Conservation (phyloP, 352 stramenopile species). For the Phytophthora constricta region DNA sequence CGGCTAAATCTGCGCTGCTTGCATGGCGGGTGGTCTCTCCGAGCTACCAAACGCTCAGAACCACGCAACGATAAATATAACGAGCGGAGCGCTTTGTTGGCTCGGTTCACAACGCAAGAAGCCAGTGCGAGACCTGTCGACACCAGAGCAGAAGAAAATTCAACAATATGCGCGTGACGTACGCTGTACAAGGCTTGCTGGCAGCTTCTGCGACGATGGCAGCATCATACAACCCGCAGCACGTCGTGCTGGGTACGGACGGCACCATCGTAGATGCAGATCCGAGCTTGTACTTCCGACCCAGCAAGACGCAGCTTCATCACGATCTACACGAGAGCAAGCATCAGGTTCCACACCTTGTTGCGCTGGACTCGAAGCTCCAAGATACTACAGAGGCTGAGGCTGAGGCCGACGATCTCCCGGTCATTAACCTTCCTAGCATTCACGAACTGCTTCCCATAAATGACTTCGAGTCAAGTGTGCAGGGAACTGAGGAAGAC, state of each 20-base stretch:
- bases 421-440: constrained; percentile 10
- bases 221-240: constrained; percentile 29
- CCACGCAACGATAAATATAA: too few species aligned
- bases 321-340: constrained; percentile 13
- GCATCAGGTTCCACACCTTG: neutral
- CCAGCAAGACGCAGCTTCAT: constrained; percentile 15
- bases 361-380: constrained; percentile 3
- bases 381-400: neutral
- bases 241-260: constrained; percentile 46
- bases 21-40: constrained; percentile 12
- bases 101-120: neutral
- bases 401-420: constrained; percentile 6
- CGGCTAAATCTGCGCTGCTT: constrained; percentile 19
- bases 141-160: neutral
- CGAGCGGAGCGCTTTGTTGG: constrained; percentile 4
- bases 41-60: constrained; percentile 6
- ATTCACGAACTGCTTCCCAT: constrained; percentile 3
- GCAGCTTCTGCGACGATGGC: constrained; percentile 9
- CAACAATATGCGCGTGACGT: constrained; percentile 18
- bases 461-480: neutral
- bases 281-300: constrained; percentile 39
- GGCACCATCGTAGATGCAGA: constrained; percentile 40
- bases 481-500: constrained; percentile 29
- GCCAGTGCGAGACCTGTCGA: neutral
- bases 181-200: constrained; percentile 20